Evolutionary conservation across 345 rosid species (phyloP).

Genomic region (Camelina sativa): DNA sequence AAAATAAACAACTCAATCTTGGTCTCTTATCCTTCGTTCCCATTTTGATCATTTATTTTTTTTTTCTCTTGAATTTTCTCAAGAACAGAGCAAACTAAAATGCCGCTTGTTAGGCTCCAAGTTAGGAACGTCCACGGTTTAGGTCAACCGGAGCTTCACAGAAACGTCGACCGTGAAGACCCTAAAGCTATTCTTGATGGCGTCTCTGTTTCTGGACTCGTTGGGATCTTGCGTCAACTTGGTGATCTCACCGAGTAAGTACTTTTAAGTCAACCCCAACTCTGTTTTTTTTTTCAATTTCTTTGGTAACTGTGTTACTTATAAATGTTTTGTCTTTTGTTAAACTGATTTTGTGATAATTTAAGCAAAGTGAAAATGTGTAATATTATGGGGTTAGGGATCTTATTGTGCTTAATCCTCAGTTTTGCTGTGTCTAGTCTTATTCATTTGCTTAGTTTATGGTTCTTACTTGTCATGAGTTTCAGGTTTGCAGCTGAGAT

Average conservation of each 20-base stretch:
- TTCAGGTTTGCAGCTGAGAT: constrained; percentile 91
- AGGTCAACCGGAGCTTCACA: constrained; percentile 81
- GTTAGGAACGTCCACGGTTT: constrained; percentile 72
- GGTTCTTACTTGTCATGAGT: not conserved
- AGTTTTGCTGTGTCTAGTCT: constrained; percentile 1
- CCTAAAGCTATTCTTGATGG: constrained; percentile 88
- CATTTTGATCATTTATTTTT: not conserved
- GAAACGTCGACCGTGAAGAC: constrained; percentile 74
- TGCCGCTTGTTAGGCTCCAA: constrained; percentile 85
- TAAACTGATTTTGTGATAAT: not conserved
- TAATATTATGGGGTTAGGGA: not conserved
- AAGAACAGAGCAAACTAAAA: constrained; percentile 36
- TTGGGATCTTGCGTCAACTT: constrained; percentile 96
- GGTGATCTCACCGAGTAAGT: constrained; percentile 98
- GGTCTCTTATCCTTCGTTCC: constrained; percentile 25
- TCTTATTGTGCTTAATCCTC: not conserved
- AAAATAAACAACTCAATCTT: not conserved
- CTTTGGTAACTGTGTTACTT: not conserved
- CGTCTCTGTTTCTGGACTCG: constrained; percentile 89
- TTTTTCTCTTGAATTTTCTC: not conserved
- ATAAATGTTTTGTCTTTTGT: not conserved
- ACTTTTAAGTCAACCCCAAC: constrained; percentile 41
- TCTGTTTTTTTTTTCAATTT: constrained; percentile 28
- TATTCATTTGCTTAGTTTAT: not conserved
- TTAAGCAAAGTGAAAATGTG: not conserved